phyloP scores from a whole-genome alignment of 805 yeast species.

The Suhomyces sp. region DNA sequence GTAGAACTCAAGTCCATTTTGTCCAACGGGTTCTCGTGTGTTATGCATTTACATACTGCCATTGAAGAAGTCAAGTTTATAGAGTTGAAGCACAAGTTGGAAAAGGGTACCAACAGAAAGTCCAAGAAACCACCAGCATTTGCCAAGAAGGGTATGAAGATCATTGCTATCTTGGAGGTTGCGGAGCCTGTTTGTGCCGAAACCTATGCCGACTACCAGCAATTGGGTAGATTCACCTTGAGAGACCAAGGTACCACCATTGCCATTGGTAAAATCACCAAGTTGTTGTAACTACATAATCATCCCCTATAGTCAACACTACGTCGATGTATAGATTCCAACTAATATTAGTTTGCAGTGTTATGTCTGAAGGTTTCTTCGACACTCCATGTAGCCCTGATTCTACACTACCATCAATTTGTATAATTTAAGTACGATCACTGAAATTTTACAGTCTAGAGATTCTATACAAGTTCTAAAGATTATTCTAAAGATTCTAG shows the following conservation, averaged over 20 bases:
- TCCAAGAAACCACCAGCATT: constrained; percentile 97
- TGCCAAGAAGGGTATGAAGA: constrained; percentile 98
- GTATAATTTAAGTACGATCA: too few relatives aligned
- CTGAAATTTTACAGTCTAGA: too few relatives aligned
- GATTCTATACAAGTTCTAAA: too few relatives aligned
- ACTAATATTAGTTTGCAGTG: too few relatives aligned
- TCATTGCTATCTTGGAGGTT: constrained; percentile 86
- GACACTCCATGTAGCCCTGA: too few relatives aligned
- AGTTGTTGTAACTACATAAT: constrained; percentile 46
- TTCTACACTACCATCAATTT: too few relatives aligned
- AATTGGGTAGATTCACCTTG: constrained; percentile 94
- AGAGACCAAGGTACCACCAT: constrained; percentile 98
- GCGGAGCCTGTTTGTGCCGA: constrained; percentile 90
- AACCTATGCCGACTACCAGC: constrained; percentile 88
- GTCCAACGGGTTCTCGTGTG: constrained; percentile 95
- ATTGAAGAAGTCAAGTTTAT: constrained; percentile 89
- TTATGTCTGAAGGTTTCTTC: too few relatives aligned
- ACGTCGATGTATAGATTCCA: too few relatives aligned
- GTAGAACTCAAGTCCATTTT: constrained; percentile 93
- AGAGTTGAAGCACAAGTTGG: constrained; percentile 84
- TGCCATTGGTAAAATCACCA: constrained; percentile 97
- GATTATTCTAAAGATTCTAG: too few relatives aligned
- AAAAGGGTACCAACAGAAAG: constrained; percentile 94
- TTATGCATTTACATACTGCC: constrained; percentile 98
- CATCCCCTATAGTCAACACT: too few relatives aligned